Conservation (phyloP, 805 yeast species). For the Barnettozyma californica region DNA sequence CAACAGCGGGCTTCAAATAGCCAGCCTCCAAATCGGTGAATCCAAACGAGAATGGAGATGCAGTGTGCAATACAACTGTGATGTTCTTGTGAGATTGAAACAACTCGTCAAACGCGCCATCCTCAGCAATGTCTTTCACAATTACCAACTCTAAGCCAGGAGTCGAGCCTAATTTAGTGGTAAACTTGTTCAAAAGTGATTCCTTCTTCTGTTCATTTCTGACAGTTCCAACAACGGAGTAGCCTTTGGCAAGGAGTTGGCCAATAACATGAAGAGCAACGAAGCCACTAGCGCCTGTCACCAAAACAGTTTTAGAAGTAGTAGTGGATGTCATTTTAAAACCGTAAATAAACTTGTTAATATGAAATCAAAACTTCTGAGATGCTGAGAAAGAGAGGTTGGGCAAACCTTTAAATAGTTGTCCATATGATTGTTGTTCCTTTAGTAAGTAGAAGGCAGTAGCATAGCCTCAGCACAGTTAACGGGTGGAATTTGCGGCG, state of each 20-base stretch:
- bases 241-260: constrained; percentile 31
- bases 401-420: neutral
- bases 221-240: constrained; percentile 39
- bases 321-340: neutral
- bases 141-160: constrained; percentile 35
- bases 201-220: constrained; percentile 32
- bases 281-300: constrained; percentile 43
- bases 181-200: constrained; percentile 12
- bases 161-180: constrained; percentile 19
- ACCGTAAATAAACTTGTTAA: no score
- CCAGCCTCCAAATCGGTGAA: constrained; percentile 37
- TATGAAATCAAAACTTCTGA: no score
- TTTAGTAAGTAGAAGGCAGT: no score
- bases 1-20: constrained; percentile 45
- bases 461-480: no score
- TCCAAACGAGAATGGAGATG: constrained; percentile 47
- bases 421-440: no score
- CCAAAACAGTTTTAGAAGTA: constrained; percentile 24
- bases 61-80: constrained; percentile 50
- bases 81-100: constrained; percentile 43
- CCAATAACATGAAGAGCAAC: constrained; percentile 38
- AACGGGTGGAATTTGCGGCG: no score
- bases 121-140: constrained; percentile 38
- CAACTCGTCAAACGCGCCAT: constrained; percentile 38
- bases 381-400: neutral